phyloP scores from a whole-genome alignment of 306 rosid genomes.

The Quercus parvula region DNA sequence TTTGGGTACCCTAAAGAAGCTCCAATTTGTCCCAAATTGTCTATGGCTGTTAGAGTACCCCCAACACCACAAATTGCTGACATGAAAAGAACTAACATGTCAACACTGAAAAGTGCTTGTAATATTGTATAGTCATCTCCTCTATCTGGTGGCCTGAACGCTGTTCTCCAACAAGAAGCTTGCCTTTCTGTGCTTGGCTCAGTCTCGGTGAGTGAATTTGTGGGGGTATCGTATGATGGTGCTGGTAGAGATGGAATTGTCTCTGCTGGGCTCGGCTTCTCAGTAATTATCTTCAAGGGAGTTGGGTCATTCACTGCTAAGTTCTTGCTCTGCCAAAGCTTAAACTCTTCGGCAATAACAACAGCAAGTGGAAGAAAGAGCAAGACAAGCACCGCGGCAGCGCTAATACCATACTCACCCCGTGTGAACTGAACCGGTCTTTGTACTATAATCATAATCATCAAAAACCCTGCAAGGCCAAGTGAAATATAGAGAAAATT shows the following conservation, averaged over 20 bases:
- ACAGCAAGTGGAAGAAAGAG: conserved; percentile 40
- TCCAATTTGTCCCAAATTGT: conserved; percentile 52
- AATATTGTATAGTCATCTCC: conserved; percentile 59
- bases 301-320: background rate
- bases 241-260: background rate
- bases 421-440: conserved; percentile 21
- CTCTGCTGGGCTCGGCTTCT: conserved; percentile 11
- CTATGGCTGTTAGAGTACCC: conserved; percentile 51
- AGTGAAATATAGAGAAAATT: conserved; percentile 54
- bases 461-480: conserved; percentile 58
- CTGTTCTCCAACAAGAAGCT: conserved; percentile 42
- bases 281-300: conserved; percentile 18
- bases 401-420: conserved; percentile 37
- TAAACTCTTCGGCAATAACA: conserved; percentile 42
- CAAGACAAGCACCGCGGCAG: conserved; percentile 35
- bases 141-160: conserved; percentile 39
- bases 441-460: conserved; percentile 50
- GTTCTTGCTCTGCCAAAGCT: conserved; percentile 18
- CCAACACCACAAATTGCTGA: conserved; percentile 52
- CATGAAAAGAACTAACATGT: conserved; percentile 47
- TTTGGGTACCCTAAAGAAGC: conserved; percentile 32
- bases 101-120: conserved; percentile 52
- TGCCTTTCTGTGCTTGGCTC: background rate
- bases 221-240: background rate
- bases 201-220: background rate